Evolutionary conservation across 2,329 filamentous ascomycete species (phyloP).

Genomic region (Monosporascus sp.): DNA sequence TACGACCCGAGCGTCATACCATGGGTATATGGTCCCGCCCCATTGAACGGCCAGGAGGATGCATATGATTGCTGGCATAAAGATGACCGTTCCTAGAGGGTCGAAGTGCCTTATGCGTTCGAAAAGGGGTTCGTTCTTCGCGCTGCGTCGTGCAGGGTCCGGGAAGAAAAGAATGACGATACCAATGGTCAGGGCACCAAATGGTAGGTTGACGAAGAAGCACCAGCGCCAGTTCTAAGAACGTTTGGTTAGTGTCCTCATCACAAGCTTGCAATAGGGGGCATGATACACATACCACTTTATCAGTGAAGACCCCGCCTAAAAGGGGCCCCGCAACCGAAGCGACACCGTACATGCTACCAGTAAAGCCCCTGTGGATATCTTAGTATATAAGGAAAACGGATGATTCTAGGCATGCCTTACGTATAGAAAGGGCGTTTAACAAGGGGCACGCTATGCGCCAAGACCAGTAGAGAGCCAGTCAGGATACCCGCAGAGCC

Average conservation of each 20-base stretch:
- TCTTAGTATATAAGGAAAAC: neutral
- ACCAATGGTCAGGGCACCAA: slow-evolving; percentile 22
- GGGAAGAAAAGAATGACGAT: slow-evolving; percentile 22
- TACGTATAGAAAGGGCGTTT: slow-evolving; percentile 19
- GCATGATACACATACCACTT: slow-evolving; percentile 20
- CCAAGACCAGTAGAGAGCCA: slow-evolving; percentile 33
- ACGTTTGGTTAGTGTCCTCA: neutral
- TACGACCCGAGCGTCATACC: slow-evolving; percentile 30
- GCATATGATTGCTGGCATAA: slow-evolving; percentile 34
- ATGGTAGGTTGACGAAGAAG: slow-evolving; percentile 28
- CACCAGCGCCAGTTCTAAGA: slow-evolving; percentile 26
- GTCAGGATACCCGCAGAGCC: slow-evolving; percentile 38
- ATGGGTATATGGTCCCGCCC: slow-evolving; percentile 34
- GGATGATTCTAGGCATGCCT: neutral
- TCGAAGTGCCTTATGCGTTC: slow-evolving; percentile 22
- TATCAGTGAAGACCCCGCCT: slow-evolving; percentile 27
- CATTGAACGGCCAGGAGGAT: slow-evolving; percentile 44
- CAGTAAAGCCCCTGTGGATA: slow-evolving; percentile 15
- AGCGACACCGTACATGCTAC: slow-evolving; percentile 36
- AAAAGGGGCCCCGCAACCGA: slow-evolving; percentile 26
- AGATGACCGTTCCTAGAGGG: slow-evolving; percentile 20
- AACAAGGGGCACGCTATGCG: slow-evolving; percentile 20
- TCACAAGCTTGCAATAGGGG: neutral
- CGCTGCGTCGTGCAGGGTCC: slow-evolving; percentile 5
- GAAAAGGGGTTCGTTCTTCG: slow-evolving; percentile 7